Percentiles rank a stretch among this genome's conserved stretches.
phyloP scores from a whole-genome alignment of 306 rosid genomes.

The Dryas octopetala region DNA sequence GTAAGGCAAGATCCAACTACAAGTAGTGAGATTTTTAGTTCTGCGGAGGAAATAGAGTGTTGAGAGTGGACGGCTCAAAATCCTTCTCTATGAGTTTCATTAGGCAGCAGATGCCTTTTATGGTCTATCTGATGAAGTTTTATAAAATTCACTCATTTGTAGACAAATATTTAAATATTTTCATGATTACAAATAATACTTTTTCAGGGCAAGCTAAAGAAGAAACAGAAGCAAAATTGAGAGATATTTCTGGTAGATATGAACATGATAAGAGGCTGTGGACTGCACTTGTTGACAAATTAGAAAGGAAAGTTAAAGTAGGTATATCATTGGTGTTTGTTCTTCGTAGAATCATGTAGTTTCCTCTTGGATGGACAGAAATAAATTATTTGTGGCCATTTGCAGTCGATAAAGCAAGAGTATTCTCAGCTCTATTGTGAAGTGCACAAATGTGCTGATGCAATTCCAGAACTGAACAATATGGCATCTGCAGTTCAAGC shows the following conservation, averaged over 20 bases:
- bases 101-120: not conserved
- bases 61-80: not conserved
- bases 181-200: not conserved
- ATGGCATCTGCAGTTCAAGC: conserved; percentile 34
- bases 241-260: conserved; percentile 8
- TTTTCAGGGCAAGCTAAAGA: conserved; percentile 23
- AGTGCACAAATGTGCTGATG: conserved; percentile 17
- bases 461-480: conserved; percentile 27
- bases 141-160: not conserved
- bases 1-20: conserved; percentile 18
- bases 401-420: conserved; percentile 27
- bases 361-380: conserved; percentile 8
- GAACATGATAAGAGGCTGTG: conserved; percentile 23
- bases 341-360: not conserved
- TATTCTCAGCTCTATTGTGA: conserved; percentile 16
- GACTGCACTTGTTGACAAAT: conserved; percentile 12
- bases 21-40: not conserved
- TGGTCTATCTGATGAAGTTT: not conserved
- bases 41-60: conserved; percentile 1
- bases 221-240: conserved; percentile 16
- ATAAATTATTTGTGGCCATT: conserved; percentile 2
- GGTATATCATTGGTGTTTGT: not conserved
- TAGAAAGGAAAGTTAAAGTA: conserved; percentile 22
- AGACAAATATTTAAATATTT: not conserved
- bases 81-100: not conserved